Base-by-base conservation (phyloP, 2,329 filamentous ascomycete species). In the Venturia nashicola region DNA sequence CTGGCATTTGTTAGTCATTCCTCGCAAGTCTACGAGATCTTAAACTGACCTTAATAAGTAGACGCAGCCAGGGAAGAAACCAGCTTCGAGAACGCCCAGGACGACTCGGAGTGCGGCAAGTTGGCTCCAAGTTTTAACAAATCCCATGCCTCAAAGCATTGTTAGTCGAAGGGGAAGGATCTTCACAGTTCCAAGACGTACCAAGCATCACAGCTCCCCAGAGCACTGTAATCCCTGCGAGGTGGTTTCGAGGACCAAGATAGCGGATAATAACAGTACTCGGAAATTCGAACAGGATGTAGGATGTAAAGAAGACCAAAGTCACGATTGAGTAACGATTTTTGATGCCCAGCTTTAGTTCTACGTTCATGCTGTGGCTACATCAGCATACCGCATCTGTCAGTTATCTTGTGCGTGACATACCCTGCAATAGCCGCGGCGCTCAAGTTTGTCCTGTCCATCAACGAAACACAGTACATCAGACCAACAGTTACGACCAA, bases 401-500 rank as follows among this genome's bases (percentile, higher is more conserved):
- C 7, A 27, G 5, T 20, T 59, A 18, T 42, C 40, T 20, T 27
- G 48, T 42, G 16, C 14, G 40, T 23, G 23, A 43, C 71, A 64
- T 70, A 81, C 79, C 82, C 89, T 23, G 90, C 89, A 71, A 93
- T 87, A 57, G 83, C 83, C 48, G 88, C 89, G 27, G 83, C 79
- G n/a, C 83, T 83, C 71, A 92, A 76, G 73, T 93, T 93, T 1
- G 87, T 90, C 40, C 90, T 80, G 71, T 94, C 90, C 84, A 93
- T 89, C 65, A 93, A 76, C 67, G 83, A 87, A 69, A 90, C 80
- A 71, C 87, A 90, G 74, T 92, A 92, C 76, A 91, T 82, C 67
- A 82, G 46, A 9, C 78, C 78, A 1, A 79, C 73, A 0, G 77
- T 79, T 23, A 76, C 68, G 20, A 80, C 77, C n/a, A 81, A 71